Percentiles rank a stretch among this genome's conserved stretches.
phyloP scores from a whole-genome alignment of 495 filamentous ascomycete genomes.

The Alectoria sarmentosa region DNA sequence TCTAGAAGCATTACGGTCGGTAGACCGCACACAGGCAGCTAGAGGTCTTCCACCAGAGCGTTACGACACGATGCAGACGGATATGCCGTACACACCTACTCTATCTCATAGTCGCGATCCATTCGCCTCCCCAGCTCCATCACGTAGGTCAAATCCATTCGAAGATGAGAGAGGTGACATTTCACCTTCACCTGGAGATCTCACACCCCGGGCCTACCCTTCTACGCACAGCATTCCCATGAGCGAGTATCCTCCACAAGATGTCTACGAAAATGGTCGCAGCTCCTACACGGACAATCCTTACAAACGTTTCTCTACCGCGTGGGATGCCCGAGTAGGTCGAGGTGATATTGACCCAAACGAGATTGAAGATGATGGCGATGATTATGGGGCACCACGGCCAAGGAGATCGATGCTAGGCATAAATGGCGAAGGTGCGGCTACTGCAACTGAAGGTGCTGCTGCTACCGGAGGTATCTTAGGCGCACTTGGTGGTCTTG shows the following conservation, averaged over 20 bases:
- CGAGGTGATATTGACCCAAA: constrained; percentile 62
- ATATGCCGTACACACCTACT: constrained; percentile 40
- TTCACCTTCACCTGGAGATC: constrained; percentile 36
- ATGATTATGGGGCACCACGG: constrained; percentile 59
- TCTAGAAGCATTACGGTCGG: constrained; percentile 54
- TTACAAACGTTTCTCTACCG: constrained; percentile 54
- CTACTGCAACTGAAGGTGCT: constrained; percentile 44
- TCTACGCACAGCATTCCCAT: constrained; percentile 31
- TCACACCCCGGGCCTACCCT: constrained; percentile 31
- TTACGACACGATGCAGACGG: constrained; percentile 39
- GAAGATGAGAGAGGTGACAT: constrained; percentile 27
- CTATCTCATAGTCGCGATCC: constrained; percentile 31
- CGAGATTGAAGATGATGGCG: constrained; percentile 77
- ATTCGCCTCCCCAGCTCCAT: constrained; percentile 37
- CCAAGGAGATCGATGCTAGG: constrained; percentile 47
- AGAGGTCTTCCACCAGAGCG: constrained; percentile 40
- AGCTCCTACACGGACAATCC: constrained; percentile 43
- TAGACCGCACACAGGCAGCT: constrained; percentile 34
- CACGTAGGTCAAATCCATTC: constrained; percentile 24
- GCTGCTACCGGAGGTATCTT: constrained; percentile 49
- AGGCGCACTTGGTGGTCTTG: constrained; percentile 33
- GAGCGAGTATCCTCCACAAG: constrained; percentile 30
- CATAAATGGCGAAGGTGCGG: constrained; percentile 38
- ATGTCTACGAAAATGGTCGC: constrained; percentile 29
- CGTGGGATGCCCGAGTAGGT: constrained; percentile 44